phyloP scores from a whole-genome alignment of 2,329 filamentous ascomycete genomes.

The Cytospora piceicola region DNA sequence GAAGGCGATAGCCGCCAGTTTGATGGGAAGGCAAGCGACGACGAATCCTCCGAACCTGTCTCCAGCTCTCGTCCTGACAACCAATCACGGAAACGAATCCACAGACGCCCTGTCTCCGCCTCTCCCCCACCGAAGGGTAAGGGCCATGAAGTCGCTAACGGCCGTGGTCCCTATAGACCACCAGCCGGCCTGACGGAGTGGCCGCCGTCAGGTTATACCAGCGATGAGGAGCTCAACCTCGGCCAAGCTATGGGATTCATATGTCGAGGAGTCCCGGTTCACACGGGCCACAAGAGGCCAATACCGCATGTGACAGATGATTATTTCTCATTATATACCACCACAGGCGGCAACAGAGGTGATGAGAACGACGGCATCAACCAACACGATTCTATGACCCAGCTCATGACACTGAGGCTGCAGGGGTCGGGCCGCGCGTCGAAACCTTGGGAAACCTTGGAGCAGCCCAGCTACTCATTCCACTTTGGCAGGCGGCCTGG shows the following conservation, averaged over 20 bases:
- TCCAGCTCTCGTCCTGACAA: conserved; percentile 2
- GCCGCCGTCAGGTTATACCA: conserved; percentile 58
- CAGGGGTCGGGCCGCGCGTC: conserved; percentile 47
- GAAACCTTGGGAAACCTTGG: conserved; percentile 70
- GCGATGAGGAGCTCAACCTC: conserved; percentile 54
- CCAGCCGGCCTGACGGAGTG: conserved; percentile 53
- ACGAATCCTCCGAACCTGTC: conserved; percentile 13
- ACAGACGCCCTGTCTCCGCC: conserved; percentile 21
- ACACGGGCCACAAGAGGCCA: conserved; percentile 57
- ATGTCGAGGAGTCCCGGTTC: conserved; percentile 59
- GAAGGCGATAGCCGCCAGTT: conserved; percentile 15
- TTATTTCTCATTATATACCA: conserved; percentile 61
- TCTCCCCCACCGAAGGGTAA: conserved; percentile 43
- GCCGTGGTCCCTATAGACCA: conserved; percentile 36
- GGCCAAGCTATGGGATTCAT: conserved; percentile 62
- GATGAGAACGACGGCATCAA: conserved; percentile 53
- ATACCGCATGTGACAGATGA: conserved; percentile 60
- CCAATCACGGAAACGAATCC: conserved; percentile 25
- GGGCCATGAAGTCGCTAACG: conserved; percentile 41
- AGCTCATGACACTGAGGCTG: conserved; percentile 60
- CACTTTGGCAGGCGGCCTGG: conserved; percentile 68
- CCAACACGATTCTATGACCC: conserved; percentile 59
- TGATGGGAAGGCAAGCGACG: conserved; percentile 1
- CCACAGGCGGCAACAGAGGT: conserved; percentile 50
- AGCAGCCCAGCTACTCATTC: conserved; percentile 74